Evolutionary conservation across 2,329 filamentous ascomycete genomes (phyloP), one percentile per base, ranked within the genome.

Genomic region (Bipolaris victoriae): DNA sequence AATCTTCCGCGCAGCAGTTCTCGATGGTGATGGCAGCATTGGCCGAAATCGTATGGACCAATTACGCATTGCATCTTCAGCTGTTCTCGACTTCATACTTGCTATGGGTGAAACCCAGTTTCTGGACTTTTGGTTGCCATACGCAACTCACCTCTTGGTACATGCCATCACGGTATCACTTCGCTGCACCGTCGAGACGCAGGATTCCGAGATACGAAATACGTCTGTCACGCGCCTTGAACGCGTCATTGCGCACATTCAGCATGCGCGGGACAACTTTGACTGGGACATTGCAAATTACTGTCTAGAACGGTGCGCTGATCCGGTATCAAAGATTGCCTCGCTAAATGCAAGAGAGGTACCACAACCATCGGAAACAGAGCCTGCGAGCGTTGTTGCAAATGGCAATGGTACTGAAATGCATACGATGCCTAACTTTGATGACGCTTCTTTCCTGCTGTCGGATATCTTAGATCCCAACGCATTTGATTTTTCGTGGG

Each of bases 281-380:
- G 79, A 82, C 48, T 85, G 83, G 83, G 83, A 85, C 60, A 77
- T 85, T 7, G 82, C 82, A 7, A 80, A 82, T 47, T 84, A 83
- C 69, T 84, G 81, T 43, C 70, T 85, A 3, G 81, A 84, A 40
- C 59, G 76, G 18, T 78, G 75, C 49, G 66, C 71, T 3, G 74
- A 75, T 56, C 66, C 76, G 0, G 74, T 79, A 15, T 63, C 66
- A 6, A 74, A 69, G 50, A 73, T 79, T n/a, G 72, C 71, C 6
- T 66, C 68, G 10, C 50, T 74, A 7, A 70, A 69, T 39, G 60
- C 61, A 9, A 57, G 64, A n/a, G 61, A 68, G 41, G 31, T 50
- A 31, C 64, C 65, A 2, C 64, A 62, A 29, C 61, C 61, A 13
- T 60, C 63, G 16, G 67, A 68, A 24, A 58, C 62, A 1, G 70